Percentiles rank a stretch among this genome's conserved stretches.
Evolutionary conservation across 441 rosid genomes (phyloP).

Genomic region (Populus hybrid): DNA sequence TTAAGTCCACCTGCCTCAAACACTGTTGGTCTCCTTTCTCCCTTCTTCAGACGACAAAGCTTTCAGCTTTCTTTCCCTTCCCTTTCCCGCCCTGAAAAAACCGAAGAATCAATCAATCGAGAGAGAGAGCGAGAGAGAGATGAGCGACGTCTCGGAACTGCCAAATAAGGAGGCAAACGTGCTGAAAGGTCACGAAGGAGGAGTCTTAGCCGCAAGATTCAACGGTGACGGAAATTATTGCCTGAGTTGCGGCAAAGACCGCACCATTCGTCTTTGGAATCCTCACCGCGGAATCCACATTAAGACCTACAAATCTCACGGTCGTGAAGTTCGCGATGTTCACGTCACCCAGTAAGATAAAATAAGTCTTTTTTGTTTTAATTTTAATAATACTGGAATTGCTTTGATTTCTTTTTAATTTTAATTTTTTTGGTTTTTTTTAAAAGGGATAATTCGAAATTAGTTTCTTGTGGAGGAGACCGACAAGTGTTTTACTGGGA

Average conservation of each 20-base stretch:
- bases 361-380: background rate
- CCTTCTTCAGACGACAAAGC: background rate
- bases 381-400: background rate
- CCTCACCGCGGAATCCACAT: slow-evolving; percentile 95
- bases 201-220: slow-evolving; percentile 89
- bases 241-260: slow-evolving; percentile 90
- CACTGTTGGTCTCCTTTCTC: background rate
- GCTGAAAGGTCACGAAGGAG: slow-evolving; percentile 91
- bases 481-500: slow-evolving; percentile 95
- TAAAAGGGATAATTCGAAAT: slow-evolving; percentile 79
- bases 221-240: slow-evolving; percentile 92
- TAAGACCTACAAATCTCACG: slow-evolving; percentile 95
- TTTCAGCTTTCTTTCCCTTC: background rate
- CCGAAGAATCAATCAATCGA: background rate
- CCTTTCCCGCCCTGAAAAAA: background rate
- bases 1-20: background rate
- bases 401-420: background rate
- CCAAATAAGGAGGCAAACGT: slow-evolving; percentile 62
- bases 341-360: slow-evolving; percentile 72
- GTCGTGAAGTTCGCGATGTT: slow-evolving; percentile 95
- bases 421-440: background rate
- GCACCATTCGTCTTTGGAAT: slow-evolving; percentile 97
- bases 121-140: slow-evolving; percentile 13
- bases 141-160: slow-evolving; percentile 55
- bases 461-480: slow-evolving; percentile 94